These are phyloP conservation scores for Lentinula lateritia DNA, from an alignment of 768 basidiomycete species.

Conservation along the genomic window DNA sequence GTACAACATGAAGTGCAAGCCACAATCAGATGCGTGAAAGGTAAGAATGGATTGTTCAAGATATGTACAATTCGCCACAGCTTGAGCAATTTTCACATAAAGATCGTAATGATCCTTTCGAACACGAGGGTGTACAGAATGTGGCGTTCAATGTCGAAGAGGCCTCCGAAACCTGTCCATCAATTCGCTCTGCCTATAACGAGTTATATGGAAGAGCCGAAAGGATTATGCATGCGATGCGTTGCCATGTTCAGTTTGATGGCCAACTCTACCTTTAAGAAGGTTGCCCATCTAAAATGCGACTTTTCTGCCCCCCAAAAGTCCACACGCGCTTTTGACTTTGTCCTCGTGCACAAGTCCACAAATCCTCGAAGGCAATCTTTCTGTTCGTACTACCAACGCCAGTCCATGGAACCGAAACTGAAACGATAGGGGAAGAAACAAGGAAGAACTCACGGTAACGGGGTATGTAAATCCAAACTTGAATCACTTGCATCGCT, in stretches of 20 bases:
- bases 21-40: not conserved
- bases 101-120: not conserved
- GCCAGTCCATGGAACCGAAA: not conserved
- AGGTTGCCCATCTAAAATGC: not conserved
- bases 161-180: not conserved
- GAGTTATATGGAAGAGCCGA: not conserved
- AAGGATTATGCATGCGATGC: not conserved
- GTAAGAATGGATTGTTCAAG: not conserved
- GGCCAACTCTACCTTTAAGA: not conserved
- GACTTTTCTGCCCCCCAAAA: not conserved
- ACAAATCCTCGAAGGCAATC: not conserved
- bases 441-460: conserved; percentile 46
- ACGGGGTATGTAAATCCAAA: conserved; percentile 61
- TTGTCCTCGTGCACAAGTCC: not conserved
- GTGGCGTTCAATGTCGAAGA: not conserved
- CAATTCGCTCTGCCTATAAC: not conserved
- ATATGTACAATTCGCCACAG: not conserved
- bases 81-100: not conserved
- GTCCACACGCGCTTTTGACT: not conserved
- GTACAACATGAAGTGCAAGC: not conserved
- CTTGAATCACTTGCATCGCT: conserved; percentile 48
- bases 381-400: not conserved
- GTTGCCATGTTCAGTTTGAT: not conserved
- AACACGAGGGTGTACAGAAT: not conserved
- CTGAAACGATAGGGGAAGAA: conserved; percentile 3